Conservation (phyloP, 83 land plant genomes). For the Larix sibirica region DNA sequence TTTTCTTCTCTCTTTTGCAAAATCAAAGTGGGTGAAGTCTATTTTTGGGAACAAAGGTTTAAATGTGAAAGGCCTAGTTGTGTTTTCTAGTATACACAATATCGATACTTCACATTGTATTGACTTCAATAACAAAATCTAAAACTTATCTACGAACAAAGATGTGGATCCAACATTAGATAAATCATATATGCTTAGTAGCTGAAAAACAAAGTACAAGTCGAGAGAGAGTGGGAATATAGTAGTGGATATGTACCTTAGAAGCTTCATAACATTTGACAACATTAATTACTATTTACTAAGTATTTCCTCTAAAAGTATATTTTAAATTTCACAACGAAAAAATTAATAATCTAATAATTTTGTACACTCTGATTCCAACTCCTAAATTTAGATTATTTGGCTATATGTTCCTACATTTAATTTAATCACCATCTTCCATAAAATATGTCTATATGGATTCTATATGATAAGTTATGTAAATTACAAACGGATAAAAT, state of each 20-base stretch:
- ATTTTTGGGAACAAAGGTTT: slow-evolving; percentile 29
- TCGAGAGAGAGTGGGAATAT: slow-evolving; percentile 20
- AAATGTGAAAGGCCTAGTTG: slow-evolving; percentile 28
- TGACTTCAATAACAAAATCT: slow-evolving; percentile 32
- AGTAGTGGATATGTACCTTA: slow-evolving; percentile 49
- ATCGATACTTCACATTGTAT: slow-evolving; percentile 49
- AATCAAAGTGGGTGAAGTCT: slow-evolving; percentile 8
- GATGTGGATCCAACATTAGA: slow-evolving; percentile 65
- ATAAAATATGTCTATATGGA: too few species aligned
- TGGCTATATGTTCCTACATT: too few species aligned
- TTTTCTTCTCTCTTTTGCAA: slow-evolving; percentile 27
- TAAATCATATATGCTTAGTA: slow-evolving; percentile 35
- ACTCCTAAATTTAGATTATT: too few species aligned
- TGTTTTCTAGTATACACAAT: slow-evolving; percentile 49
- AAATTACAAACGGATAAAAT: too few species aligned
- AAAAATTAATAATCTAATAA: too few species aligned
- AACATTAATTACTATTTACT: slow-evolving; percentile 27
- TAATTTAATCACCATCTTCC: too few species aligned
- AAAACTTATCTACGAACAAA: slow-evolving; percentile 46
- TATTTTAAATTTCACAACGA: too few species aligned
- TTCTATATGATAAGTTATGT: too few species aligned
- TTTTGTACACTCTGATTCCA: too few species aligned
- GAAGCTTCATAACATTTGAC: slow-evolving; percentile 46
- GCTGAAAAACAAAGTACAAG: slow-evolving; percentile 44
- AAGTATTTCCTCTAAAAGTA: too few species aligned